Percentiles rank a stretch among this genome's conserved stretches.
phyloP scores from a whole-genome alignment of 2,329 filamentous ascomycete species.

The Nothopassalora personata region DNA sequence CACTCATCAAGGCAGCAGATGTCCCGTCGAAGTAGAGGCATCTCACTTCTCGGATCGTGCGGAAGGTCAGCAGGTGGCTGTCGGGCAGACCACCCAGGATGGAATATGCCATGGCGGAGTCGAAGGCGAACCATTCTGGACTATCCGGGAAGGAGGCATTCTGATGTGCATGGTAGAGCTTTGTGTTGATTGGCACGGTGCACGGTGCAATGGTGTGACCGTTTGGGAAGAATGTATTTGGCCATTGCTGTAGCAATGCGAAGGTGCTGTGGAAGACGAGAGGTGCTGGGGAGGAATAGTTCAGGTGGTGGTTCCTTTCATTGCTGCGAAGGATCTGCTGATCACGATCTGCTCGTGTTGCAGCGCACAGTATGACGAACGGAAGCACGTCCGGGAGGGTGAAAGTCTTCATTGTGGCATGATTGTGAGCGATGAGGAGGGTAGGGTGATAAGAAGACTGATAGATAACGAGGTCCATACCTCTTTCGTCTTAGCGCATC shows the following conservation, averaged over 20 bases:
- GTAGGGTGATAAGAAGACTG: too few relatives aligned
- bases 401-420: too few relatives aligned
- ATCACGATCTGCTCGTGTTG: neutral
- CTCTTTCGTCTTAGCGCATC: too few relatives aligned
- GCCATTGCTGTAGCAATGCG: conserved; percentile 46
- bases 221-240: conserved; percentile 49
- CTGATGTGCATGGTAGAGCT: conserved; percentile 47
- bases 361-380: too few relatives aligned
- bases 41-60: conserved; percentile 40
- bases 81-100: conserved; percentile 45
- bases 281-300: conserved; percentile 46
- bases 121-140: conserved; percentile 51
- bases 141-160: conserved; percentile 41
- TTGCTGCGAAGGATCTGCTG: neutral
- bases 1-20: conserved; percentile 45
- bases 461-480: too few relatives aligned
- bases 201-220: conserved; percentile 47
- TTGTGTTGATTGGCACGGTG: conserved; percentile 43
- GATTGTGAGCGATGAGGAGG: too few relatives aligned
- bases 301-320: conserved; percentile 24
- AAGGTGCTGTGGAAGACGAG: conserved; percentile 47
- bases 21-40: conserved; percentile 50
- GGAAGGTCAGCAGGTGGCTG: conserved; percentile 47
- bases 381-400: too few relatives aligned
- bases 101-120: conserved; percentile 51